Percentiles rank a stretch among this genome's conserved stretches.
These are phyloP conservation scores for Paraglomus brasilianum DNA, from an alignment of 192 early-diverging fungal genomes.

Conservation along the genomic window DNA sequence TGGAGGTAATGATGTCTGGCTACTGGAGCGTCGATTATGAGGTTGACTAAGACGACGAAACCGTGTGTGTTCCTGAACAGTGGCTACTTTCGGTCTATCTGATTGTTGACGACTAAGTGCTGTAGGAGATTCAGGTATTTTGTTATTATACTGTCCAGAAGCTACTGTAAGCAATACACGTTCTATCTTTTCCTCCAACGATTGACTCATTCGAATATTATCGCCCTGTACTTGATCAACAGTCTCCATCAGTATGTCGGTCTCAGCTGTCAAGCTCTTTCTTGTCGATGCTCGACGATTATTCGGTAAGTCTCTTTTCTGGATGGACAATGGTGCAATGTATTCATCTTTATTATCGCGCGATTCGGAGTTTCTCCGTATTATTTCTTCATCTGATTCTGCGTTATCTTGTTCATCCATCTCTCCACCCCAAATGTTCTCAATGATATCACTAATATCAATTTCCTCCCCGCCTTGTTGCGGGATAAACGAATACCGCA, in stretches of 20 bases:
- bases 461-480: constrained; percentile 38
- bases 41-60: too few relatives aligned
- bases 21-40: too few relatives aligned
- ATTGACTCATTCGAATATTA: neutral
- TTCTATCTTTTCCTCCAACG: constrained; percentile 24
- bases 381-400: neutral
- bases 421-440: constrained; percentile 44
- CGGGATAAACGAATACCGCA: constrained; percentile 48
- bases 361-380: neutral
- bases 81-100: too few relatives aligned
- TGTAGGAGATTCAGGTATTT: too few relatives aligned
- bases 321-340: neutral
- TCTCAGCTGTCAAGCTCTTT: constrained; percentile 13
- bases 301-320: neutral
- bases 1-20: too few relatives aligned
- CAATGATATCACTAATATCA: constrained; percentile 49
- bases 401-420: constrained; percentile 1
- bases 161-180: constrained; percentile 24
- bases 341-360: neutral
- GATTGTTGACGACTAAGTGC: too few relatives aligned
- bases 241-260: constrained; percentile 24
- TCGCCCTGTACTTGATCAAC: neutral
- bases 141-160: constrained; percentile 7
- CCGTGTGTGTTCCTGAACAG: too few relatives aligned
- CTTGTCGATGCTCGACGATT: neutral